A percentile compares a stretch with the other conserved stretches of the same genome.
Conservation (phyloP, 495 filamentous ascomycete genomes). For the Entonaema liquescens region DNA sequence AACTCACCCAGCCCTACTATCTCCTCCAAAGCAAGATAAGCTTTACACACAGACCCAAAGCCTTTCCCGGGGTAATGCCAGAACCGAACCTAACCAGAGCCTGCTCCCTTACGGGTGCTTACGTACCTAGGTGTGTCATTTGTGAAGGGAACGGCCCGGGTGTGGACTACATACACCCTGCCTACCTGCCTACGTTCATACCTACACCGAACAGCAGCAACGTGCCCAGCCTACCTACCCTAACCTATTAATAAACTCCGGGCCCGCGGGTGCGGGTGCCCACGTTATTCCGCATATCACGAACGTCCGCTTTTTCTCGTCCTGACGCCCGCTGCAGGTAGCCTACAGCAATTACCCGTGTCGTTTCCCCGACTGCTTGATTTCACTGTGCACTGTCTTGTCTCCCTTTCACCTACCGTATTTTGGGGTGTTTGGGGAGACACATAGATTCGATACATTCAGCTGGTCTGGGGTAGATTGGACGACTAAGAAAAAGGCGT, state of each 20-base stretch:
- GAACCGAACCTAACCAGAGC: no score
- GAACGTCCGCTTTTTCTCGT: slow-evolving; percentile 1
- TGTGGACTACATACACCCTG: no score
- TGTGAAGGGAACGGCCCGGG: no score
- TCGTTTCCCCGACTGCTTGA: neutral
- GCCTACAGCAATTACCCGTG: slow-evolving; percentile 24
- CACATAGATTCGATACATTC: neutral
- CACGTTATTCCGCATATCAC: slow-evolving; percentile 9
- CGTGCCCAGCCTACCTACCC: neutral
- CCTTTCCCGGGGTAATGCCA: no score
- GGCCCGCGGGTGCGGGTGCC: slow-evolving; percentile 25
- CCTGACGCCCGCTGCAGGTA: slow-evolving; percentile 32
- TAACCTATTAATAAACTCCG: slow-evolving; percentile 16
- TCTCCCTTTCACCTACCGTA: no score
- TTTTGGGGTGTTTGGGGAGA: neutral
- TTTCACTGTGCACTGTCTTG: no score
- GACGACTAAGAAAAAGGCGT: neutral
- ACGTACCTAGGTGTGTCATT: no score
- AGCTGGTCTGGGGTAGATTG: neutral
- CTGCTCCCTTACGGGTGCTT: no score
- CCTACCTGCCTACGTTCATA: neutral
- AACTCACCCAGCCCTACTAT: no score
- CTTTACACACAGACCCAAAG: no score
- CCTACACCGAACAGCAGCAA: neutral
- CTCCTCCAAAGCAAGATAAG: no score